Evolutionary conservation across 1,139 yeast genomes (phyloP).

Genomic region (Taiozyma sp.): DNA sequence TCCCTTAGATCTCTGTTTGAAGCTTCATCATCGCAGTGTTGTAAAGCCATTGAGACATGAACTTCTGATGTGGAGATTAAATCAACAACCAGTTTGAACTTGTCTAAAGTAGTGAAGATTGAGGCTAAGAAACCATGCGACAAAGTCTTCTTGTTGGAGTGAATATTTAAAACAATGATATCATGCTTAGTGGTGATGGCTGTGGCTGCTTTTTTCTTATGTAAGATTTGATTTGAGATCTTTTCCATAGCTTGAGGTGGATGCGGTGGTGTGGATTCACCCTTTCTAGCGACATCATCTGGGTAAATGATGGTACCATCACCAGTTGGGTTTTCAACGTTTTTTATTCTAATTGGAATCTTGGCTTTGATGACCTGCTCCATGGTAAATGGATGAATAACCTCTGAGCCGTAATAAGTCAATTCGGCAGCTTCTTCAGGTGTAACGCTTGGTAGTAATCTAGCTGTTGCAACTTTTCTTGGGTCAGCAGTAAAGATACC

Average conservation of each 20-base stretch:
- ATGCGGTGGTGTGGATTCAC: conserved; percentile 90
- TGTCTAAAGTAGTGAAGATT: conserved; percentile 83
- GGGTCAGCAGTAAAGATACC: conserved; percentile 99
- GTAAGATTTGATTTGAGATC: conserved; percentile 41
- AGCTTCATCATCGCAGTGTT: conserved; percentile 64
- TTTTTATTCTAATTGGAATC: conserved; percentile 93
- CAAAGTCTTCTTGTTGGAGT: conserved; percentile 87
- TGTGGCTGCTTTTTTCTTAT: conserved; percentile 76
- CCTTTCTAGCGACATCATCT: conserved; percentile 77
- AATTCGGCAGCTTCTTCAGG: conserved; percentile 99
- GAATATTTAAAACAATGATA: conserved; percentile 87
- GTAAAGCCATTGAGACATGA: conserved; percentile 96
- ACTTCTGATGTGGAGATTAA: conserved; percentile 96
- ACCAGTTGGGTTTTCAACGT: conserved; percentile 89
- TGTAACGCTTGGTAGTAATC: conserved; percentile 81
- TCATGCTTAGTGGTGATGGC: conserved; percentile 95
- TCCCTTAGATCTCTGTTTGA: conserved; percentile 47
- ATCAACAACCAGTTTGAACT: conserved; percentile 84
- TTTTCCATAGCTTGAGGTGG: conserved; percentile 75
- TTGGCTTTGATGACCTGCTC: conserved; percentile 96
- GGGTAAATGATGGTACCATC: conserved; percentile 93
- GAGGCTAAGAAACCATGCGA: conserved; percentile 95
- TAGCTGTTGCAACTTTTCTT: conserved; percentile 86
- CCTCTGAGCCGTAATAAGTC: conserved; percentile 96
- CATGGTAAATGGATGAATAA: conserved; percentile 98